Conservation (phyloP, 2,329 filamentous ascomycete species). For the Penicillium vulpinum region DNA sequence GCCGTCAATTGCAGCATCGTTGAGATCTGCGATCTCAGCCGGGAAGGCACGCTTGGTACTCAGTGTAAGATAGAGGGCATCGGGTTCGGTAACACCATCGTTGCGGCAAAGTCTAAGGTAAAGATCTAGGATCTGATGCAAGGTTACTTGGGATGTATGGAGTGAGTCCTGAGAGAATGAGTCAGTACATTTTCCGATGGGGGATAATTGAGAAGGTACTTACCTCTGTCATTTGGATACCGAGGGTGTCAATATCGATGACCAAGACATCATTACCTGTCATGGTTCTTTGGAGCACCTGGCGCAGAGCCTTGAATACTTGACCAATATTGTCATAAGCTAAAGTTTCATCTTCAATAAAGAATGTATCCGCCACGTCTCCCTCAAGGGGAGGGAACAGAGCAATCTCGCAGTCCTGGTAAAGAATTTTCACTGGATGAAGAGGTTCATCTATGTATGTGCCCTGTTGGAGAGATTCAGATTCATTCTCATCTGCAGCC, state of each 20-base stretch:
- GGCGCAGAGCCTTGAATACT: slow-evolving; percentile 58
- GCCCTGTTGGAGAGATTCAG: slow-evolving; percentile 26
- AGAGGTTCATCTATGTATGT: slow-evolving; percentile 21
- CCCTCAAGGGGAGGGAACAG: slow-evolving; percentile 58
- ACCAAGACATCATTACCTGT: slow-evolving; percentile 58
- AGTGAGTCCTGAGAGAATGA: slow-evolving; percentile 49
- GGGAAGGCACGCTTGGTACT: slow-evolving; percentile 56
- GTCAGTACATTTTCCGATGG: slow-evolving; percentile 23
- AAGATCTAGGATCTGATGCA: slow-evolving; percentile 60
- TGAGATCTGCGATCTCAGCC: slow-evolving; percentile 54
- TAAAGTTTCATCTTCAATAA: slow-evolving; percentile 58
- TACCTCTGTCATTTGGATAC: slow-evolving; percentile 60
- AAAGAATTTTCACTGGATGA: slow-evolving; percentile 57
- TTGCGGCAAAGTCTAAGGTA: slow-evolving; percentile 61
- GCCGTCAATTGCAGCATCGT: slow-evolving; percentile 55
- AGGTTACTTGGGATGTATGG: slow-evolving; percentile 50
- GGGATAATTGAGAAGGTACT: slow-evolving; percentile 27
- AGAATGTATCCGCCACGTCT: slow-evolving; percentile 56
- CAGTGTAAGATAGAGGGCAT: slow-evolving; percentile 61
- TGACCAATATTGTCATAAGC: slow-evolving; percentile 54
- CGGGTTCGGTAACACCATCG: slow-evolving; percentile 54
- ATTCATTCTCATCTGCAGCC: slow-evolving; percentile 2
- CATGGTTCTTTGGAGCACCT: slow-evolving; percentile 57
- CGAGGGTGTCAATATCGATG: slow-evolving; percentile 56
- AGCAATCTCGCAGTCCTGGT: slow-evolving; percentile 57